Evolutionary conservation across 345 rosid species (phyloP), one percentile per base, ranked within the genome.

Genomic region (Populus alba): DNA sequence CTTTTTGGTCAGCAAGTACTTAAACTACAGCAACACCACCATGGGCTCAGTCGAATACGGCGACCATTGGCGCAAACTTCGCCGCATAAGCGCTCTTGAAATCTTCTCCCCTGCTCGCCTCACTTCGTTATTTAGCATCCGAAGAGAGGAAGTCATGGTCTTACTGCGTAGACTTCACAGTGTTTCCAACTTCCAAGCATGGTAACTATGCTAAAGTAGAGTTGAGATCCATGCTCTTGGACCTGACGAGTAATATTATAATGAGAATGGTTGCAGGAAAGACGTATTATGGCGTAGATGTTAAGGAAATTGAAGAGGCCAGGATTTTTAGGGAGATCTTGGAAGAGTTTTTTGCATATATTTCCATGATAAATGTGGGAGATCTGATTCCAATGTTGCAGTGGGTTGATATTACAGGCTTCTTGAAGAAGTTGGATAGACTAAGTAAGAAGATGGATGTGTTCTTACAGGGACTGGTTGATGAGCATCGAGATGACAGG

Each of bases 211-310:
- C 18, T 27, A 65, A 29, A 22, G 39, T 65, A 0, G 35, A 29
- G 39, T 10, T 29, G 5, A 65, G 22, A 7, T 7, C 39, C 31
- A 29, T 29, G 68, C 17, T 29, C 12, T 1, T 65, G 9, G 35
- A 65, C 33, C 18, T 65, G 0, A 29, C 33, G 31, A 3, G 31
- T 13, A 65, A 65, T 27, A 29, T 65, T 1, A 0, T 65, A 3
- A 15, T 65, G 68, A 65, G 68, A 65, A 65, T 65, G 68, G 35
- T 65, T 65, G 68, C 38, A 29, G 33, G 68, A 17, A 65, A 65
- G 68, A 65, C 38, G 33, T 65, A 65, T 65, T 27, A 23, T 65
- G 68, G 68, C 18, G 39, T 29, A 12, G 68, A 12, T 23, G 18
- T 65, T 13, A 2, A 65, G 8, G 33, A 65, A 27, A 33, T 23